phyloP scores from a whole-genome alignment of 2,329 filamentous ascomycete genomes.

The Fusarium staphyleae region DNA sequence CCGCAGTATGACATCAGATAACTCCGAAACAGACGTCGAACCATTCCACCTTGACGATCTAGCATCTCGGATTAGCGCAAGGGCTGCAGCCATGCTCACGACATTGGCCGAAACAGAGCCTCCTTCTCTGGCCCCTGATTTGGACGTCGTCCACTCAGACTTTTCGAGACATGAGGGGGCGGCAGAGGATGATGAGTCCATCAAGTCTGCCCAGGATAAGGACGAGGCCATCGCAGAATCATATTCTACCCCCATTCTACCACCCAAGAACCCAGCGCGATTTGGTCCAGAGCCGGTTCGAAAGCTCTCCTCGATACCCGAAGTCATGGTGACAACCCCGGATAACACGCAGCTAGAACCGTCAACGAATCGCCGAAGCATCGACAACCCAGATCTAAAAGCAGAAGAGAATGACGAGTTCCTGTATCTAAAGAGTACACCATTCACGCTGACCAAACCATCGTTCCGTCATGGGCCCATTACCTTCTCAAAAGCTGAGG shows the following conservation, averaged over 20 bases:
- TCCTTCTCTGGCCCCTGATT: conserved; percentile 11
- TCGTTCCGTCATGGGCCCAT: conserved; percentile 63
- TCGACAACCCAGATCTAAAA: conserved; percentile 20
- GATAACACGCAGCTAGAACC: conserved; percentile 14
- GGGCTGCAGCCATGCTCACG: conserved; percentile 37
- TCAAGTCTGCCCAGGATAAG: conserved; percentile 12
- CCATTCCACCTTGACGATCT: conserved; percentile 60
- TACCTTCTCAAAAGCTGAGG: conserved; percentile 56
- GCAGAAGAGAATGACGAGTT: conserved; percentile 52
- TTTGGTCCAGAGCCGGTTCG: conserved; percentile 8
- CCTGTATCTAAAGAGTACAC: conserved; percentile 57
- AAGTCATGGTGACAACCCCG: conserved; percentile 27
- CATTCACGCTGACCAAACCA: conserved; percentile 58
- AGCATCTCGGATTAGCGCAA: conserved; percentile 50
- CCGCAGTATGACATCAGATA: conserved; percentile 35
- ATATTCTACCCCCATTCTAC: conserved; percentile 14
- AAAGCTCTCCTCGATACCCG: conserved; percentile 39
- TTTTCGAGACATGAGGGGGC: conserved; percentile 26
- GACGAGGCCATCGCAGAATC: background rate
- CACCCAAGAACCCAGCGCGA: conserved; percentile 36
- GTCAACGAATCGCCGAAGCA: conserved; percentile 5
- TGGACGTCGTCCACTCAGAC: conserved; percentile 39
- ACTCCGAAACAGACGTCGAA: conserved; percentile 52
- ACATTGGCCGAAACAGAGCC: conserved; percentile 16
- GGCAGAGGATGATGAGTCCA: conserved; percentile 2